Conservation (phyloP, 257 asterid species). For the Misopates orontium region DNA sequence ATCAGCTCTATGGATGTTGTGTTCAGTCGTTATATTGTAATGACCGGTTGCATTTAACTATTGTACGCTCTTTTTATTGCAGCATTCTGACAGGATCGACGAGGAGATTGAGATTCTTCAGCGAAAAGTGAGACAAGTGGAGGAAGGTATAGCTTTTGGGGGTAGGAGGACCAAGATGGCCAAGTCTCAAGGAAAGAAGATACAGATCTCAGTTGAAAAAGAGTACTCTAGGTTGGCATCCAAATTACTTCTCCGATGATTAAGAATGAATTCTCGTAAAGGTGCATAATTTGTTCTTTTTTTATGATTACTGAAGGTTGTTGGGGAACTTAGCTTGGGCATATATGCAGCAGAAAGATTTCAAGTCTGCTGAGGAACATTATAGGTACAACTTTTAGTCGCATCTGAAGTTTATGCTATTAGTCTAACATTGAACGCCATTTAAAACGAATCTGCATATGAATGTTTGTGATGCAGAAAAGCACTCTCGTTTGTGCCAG, state of each 20-base stretch:
- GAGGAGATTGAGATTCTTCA: slow-evolving; percentile 76
- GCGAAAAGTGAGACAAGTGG: slow-evolving; percentile 65
- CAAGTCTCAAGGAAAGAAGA: slow-evolving; percentile 85
- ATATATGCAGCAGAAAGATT: slow-evolving; percentile 68
- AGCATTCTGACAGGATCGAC: slow-evolving; percentile 84
- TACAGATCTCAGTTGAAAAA: slow-evolving; percentile 71
- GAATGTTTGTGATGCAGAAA: slow-evolving; percentile 54
- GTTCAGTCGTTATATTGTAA: not conserved
- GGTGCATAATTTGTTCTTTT: slow-evolving; percentile 15
- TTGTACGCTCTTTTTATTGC: slow-evolving; percentile 27
- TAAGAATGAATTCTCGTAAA: not conserved
- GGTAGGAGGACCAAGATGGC: slow-evolving; percentile 79
- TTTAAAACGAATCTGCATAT: not conserved
- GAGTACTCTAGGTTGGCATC: slow-evolving; percentile 73
- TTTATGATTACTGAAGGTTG: slow-evolving; percentile 46
- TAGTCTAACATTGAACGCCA: not conserved
- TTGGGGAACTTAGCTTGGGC: slow-evolving; percentile 97
- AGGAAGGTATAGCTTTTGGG: slow-evolving; percentile 71
- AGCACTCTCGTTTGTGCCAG: slow-evolving; percentile 72
- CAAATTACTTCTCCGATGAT: not conserved
- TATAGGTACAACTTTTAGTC: slow-evolving; percentile 56
- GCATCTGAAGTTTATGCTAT: not conserved
- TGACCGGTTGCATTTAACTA: not conserved
- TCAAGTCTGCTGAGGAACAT: slow-evolving; percentile 68
- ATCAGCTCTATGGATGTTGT: not conserved